Base-by-base conservation (phyloP, 306 rosid genomes). In the Cicer cuneatum region DNA sequence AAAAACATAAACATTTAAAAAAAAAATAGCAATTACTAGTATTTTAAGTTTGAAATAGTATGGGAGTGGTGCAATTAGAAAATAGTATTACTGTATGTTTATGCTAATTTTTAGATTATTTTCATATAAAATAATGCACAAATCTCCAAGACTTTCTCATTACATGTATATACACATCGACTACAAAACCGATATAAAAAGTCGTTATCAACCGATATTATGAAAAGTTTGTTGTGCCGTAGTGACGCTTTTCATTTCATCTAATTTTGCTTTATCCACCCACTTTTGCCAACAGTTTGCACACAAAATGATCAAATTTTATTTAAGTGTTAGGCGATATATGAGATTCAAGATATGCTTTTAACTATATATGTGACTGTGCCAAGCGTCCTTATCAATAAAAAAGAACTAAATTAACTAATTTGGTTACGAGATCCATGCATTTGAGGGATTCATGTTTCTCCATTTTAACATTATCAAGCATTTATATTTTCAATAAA, bases 301-400 rank as follows among this genome's bases (percentile, higher is more conserved):
- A 7, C 6, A 45, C 6, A 58, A 29, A 72, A 6, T 1, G 2
- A 49, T 15, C 16, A 35, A 69, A 15, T 49, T 15, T 49, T 14
- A 43, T 29, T 43, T 47, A 24, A n/a, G 7, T 33, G 47, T 49
- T 41, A 62, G 53, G 33, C 12, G 10, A 63, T 7, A 56, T 18
- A 64, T 62, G 59, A 66, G 59, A 67, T 66, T 56, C 42, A 76
- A 76, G 41, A 33, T 56, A 33, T 66, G 14, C 1, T 38, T 47
- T 67, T 56, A 56, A 10, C 4, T 69, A 47, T n/a, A n/a, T n/a
- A n/a, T 69, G 24, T 59, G 10, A 77, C 40, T 29, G 46, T 60
- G 54, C 65, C 81, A 47, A 47, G 45, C n/a, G 4, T 60, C 65
- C 53, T 24, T 12, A 6, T 7, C 53, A 33, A 42, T 57, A 12